A percentile compares a stretch with the other conserved stretches of the same genome.
Conservation (phyloP, 2,329 filamentous ascomycete genomes). For the Diaporthe longicolla region DNA sequence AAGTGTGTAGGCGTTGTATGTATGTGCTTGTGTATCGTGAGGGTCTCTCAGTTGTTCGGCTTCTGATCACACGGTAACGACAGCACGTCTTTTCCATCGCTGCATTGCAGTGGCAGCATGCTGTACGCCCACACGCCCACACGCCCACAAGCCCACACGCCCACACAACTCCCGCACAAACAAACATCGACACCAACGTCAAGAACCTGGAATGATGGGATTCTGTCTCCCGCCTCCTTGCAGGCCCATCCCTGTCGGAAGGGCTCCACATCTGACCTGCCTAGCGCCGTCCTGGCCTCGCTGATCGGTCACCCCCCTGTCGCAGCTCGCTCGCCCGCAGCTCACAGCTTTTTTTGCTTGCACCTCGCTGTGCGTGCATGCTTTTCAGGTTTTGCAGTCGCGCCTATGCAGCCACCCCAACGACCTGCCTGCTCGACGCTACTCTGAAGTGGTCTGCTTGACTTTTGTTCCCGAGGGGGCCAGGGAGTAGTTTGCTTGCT, state of each 20-base stretch:
- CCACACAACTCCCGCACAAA: background rate
- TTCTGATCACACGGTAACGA: conserved; percentile 17
- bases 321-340: conserved; percentile 20
- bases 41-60: background rate
- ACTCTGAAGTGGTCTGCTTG: background rate
- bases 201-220: conserved; percentile 35
- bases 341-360: conserved; percentile 25
- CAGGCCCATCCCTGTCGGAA: conserved; percentile 18
- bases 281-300: conserved; percentile 29
- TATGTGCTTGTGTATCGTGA: background rate
- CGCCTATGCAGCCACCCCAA: conserved; percentile 14
- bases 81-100: conserved; percentile 11
- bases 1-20: background rate
- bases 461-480: no score
- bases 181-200: conserved; percentile 20
- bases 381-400: conserved; percentile 30
- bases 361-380: conserved; percentile 17
- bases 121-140: background rate
- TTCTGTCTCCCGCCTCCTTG: conserved; percentile 27
- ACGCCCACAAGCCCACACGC: background rate
- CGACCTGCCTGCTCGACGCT: background rate
- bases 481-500: background rate
- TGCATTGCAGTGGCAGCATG: conserved; percentile 1
- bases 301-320: conserved; percentile 7
- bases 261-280: conserved; percentile 26